These are phyloP conservation scores for Beauveria rudraprayagi DNA, from an alignment of 2,329 filamentous ascomycete species.

Conservation along the genomic window DNA sequence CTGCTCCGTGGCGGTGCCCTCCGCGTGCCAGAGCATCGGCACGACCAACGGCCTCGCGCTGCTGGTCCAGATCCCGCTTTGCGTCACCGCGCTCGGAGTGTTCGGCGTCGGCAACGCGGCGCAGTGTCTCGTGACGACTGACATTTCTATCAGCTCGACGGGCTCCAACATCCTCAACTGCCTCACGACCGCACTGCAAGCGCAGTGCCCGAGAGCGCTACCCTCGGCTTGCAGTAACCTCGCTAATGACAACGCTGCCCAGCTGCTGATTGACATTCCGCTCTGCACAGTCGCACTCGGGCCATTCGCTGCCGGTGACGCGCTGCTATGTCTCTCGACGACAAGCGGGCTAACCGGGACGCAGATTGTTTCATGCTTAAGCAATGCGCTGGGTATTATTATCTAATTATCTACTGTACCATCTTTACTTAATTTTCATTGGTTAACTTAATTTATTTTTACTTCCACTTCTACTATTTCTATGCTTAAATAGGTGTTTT, in stretches of 20 bases:
- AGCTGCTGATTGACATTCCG: not conserved
- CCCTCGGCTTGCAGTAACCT: not conserved
- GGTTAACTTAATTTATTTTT: not conserved
- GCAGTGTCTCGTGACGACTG: not conserved
- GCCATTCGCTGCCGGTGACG: conserved; percentile 1
- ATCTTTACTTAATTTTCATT: not conserved
- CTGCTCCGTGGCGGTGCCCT: not conserved
- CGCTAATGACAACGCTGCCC: not conserved
- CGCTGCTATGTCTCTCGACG: not conserved
- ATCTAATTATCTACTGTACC: not conserved
- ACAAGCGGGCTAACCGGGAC: not conserved
- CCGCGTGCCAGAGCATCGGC: not conserved
- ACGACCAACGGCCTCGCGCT: not conserved
- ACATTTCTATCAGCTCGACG: not conserved
- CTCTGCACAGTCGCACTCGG: not conserved
- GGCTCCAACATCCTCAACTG: not conserved
- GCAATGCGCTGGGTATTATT: not conserved
- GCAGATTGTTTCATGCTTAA: not conserved
- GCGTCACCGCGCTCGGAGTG: not conserved
- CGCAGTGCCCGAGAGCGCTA: not conserved
- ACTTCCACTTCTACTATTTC: too few species aligned
- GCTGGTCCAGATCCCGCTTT: not conserved
- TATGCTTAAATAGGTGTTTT: too few species aligned
- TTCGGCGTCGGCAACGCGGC: conserved; percentile 1
- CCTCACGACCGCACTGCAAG: not conserved